Percentiles rank a stretch among this genome's conserved stretches.
These are phyloP conservation scores for Annulohypoxylon nitens DNA, from an alignment of 495 filamentous ascomycete genomes.

Conservation along the genomic window DNA sequence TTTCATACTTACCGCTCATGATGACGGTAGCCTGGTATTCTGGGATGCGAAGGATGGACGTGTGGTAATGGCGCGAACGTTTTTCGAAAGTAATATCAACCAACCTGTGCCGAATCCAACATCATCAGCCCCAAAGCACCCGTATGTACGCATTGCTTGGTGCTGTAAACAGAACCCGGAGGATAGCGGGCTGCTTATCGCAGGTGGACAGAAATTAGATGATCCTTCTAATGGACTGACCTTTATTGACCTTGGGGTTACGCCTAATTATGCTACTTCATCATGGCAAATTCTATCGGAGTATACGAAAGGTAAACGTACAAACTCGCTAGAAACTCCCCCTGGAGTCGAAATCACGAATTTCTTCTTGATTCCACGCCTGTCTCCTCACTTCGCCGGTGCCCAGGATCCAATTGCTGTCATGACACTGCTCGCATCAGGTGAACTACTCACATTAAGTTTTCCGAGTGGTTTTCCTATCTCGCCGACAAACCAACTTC, in stretches of 20 bases:
- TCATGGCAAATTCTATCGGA: constrained; percentile 83
- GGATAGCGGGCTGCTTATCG: constrained; percentile 89
- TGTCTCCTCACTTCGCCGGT: constrained; percentile 86
- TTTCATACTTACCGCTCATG: constrained; percentile 87
- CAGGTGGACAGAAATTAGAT: constrained; percentile 78
- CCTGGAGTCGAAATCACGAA: constrained; percentile 82
- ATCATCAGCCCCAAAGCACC: constrained; percentile 67
- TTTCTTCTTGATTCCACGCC: constrained; percentile 84
- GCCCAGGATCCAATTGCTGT: constrained; percentile 90
- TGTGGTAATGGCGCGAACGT: constrained; percentile 83
- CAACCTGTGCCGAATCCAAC: constrained; percentile 62
- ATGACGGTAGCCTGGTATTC: constrained; percentile 89
- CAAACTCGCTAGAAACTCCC: constrained; percentile 80
- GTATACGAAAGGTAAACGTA: constrained; percentile 79
- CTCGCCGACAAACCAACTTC: constrained; percentile 89
- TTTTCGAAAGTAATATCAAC: constrained; percentile 79
- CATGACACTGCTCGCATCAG: constrained; percentile 81
- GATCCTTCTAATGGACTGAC: constrained; percentile 79
- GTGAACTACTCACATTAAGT: constrained; percentile 87
- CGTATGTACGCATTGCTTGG: constrained; percentile 84
- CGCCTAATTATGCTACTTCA: constrained; percentile 90
- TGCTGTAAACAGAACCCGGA: constrained; percentile 93
- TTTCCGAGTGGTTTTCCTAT: constrained; percentile 94
- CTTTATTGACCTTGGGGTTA: constrained; percentile 88
- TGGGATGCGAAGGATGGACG: constrained; percentile 96